Percentiles rank a stretch among this genome's conserved stretches.
These are phyloP conservation scores for Arthrocladium fulminans DNA, from an alignment of 2,329 filamentous ascomycete species.

Conservation along the genomic window DNA sequence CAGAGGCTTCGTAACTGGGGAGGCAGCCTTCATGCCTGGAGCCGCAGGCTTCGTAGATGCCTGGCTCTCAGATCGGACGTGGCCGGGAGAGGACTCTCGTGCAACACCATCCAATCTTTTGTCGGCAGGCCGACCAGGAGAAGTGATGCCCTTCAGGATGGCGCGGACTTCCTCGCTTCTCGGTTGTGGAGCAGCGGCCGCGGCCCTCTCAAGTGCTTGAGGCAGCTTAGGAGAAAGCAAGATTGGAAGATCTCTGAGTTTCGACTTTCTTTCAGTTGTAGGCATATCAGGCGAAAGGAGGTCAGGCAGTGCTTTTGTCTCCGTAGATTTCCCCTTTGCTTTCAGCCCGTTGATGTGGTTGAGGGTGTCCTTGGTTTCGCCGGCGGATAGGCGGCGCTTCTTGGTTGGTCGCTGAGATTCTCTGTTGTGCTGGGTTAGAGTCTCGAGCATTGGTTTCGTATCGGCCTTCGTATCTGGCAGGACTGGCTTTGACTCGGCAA, in stretches of 20 bases:
- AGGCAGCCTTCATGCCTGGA: slow-evolving; percentile 11
- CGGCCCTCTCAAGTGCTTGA: slow-evolving; percentile 17
- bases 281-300: slow-evolving; percentile 18
- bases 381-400: slow-evolving; percentile 32
- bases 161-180: slow-evolving; percentile 18
- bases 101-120: background rate
- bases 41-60: slow-evolving; percentile 16
- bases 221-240: slow-evolving; percentile 20
- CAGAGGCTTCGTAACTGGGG: slow-evolving; percentile 14
- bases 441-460: slow-evolving; percentile 7
- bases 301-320: slow-evolving; percentile 10
- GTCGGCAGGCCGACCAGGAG: background rate
- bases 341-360: slow-evolving; percentile 22
- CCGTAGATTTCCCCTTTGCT: background rate
- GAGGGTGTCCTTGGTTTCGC: background rate
- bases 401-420: slow-evolving; percentile 29
- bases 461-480: slow-evolving; percentile 4
- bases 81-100: background rate
- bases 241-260: slow-evolving; percentile 13
- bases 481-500: background rate
- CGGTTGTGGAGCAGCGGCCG: slow-evolving; percentile 14
- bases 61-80: slow-evolving; percentile 20
- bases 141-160: slow-evolving; percentile 10
- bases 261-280: slow-evolving; percentile 7
- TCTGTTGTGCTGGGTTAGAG: slow-evolving; percentile 4